These are phyloP conservation scores for Tagetes erecta DNA, from an alignment of 129 eudicot species.

Conservation along the genomic window DNA sequence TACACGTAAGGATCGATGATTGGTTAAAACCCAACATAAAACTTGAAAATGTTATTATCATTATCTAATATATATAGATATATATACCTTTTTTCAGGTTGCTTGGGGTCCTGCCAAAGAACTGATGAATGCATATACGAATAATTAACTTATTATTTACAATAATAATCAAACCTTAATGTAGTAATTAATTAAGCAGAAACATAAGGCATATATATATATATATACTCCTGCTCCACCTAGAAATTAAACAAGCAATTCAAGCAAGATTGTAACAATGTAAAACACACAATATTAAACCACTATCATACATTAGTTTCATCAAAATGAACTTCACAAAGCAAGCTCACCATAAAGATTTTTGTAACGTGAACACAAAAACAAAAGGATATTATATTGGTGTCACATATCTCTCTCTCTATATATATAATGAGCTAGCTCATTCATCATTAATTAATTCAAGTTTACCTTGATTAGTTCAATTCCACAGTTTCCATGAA, in stretches of 20 bases:
- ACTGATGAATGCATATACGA: not conserved
- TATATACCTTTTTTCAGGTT: no score
- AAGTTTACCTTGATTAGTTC: constrained; percentile 28
- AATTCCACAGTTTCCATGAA: constrained; percentile 19
- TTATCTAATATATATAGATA: no score
- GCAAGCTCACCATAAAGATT: constrained; percentile 13
- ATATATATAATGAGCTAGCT: not conserved
- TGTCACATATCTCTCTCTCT: not conserved
- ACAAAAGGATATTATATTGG: constrained; percentile 23
- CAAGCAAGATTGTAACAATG: not conserved
- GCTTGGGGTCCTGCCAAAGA: no score
- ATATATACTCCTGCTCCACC: not conserved
- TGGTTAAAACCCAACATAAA: no score
- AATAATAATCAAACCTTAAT: not conserved
- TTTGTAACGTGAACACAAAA: constrained; percentile 1
- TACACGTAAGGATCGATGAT: no score
- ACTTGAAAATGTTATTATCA: no score
- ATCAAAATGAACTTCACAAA: constrained; percentile 11
- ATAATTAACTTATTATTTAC: no score
- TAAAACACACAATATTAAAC: not conserved
- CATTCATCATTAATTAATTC: not conserved
- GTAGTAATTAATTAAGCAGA: not conserved
- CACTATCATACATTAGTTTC: not conserved
- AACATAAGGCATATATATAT: constrained; percentile 3
- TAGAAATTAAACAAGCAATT: not conserved